Conservation (phyloP, 2,329 filamentous ascomycete genomes). For the Diplodia seriata region DNA sequence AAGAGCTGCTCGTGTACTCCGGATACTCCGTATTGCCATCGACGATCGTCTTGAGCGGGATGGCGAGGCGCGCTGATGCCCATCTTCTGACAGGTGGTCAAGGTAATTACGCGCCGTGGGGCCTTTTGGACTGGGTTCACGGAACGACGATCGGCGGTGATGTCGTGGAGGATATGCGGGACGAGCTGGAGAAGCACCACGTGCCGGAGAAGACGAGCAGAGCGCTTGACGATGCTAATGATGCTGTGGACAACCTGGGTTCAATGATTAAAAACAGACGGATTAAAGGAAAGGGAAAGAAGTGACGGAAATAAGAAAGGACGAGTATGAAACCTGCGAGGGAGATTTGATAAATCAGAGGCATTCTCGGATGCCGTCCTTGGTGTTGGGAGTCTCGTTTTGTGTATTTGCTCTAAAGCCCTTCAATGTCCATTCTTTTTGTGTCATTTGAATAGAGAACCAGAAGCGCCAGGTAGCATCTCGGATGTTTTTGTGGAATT, state of each 20-base stretch:
- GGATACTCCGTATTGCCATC: constrained; percentile 68
- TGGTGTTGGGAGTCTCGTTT: constrained; percentile 30
- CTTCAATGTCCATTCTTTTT: constrained; percentile 31
- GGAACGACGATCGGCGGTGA: constrained; percentile 60
- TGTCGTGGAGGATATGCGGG: constrained; percentile 61
- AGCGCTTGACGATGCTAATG: constrained; percentile 40
- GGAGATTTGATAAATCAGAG: neutral
- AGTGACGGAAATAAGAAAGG: constrained; percentile 8
- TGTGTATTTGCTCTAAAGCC: constrained; percentile 30
- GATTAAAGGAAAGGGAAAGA: constrained; percentile 35
- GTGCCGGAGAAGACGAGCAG: constrained; percentile 52
- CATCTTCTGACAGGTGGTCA: constrained; percentile 64
- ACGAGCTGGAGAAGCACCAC: constrained; percentile 63
- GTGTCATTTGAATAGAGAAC: constrained; percentile 32
- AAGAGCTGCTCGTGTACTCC: constrained; percentile 71
- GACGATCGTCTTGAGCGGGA: constrained; percentile 62
- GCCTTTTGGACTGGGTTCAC: constrained; percentile 56
- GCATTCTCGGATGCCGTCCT: neutral
- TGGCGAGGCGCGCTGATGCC: constrained; percentile 63
- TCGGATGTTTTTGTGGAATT: constrained; percentile 45
- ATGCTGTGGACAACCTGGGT: constrained; percentile 41
- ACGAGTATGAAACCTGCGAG: constrained; percentile 8
- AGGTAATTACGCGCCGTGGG: constrained; percentile 69
- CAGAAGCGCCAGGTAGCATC: constrained; percentile 33
- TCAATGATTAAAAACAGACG: constrained; percentile 40